A percentile compares a stretch with the other conserved stretches of the same genome.
Evolutionary conservation across 1,284 basidiomycete species (phyloP).

Genomic region (Tremellales sp.): DNA sequence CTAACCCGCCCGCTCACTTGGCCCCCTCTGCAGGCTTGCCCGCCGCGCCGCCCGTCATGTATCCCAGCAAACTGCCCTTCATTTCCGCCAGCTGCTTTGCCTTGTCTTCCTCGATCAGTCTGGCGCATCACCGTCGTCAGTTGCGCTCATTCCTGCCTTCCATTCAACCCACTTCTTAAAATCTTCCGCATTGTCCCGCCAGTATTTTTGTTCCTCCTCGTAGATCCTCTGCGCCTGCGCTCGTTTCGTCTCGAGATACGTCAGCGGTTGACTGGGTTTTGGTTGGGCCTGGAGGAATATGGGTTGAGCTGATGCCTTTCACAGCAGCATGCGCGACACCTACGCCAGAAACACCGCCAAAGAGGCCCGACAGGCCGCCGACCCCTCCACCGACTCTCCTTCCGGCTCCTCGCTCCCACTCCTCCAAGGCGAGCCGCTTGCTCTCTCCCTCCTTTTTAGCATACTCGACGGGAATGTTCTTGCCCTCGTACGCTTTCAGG

Average conservation of each 20-base stretch:
- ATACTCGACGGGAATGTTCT: constrained; percentile 85
- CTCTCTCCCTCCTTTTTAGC: constrained; percentile 78
- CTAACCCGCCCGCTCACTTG: neutral
- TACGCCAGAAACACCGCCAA: constrained; percentile 54
- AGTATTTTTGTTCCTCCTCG: constrained; percentile 81
- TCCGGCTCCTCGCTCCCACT: constrained; percentile 76
- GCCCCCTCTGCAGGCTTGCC: neutral
- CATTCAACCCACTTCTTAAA: constrained; percentile 59
- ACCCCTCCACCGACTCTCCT: constrained; percentile 29
- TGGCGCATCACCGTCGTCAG: constrained; percentile 14
- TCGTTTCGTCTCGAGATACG: constrained; percentile 87
- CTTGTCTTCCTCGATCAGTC: constrained; percentile 63
- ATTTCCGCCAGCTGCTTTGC: constrained; percentile 64
- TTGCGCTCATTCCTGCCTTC: neutral
- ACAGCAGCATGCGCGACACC: constrained; percentile 24
- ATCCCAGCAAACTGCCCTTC: constrained; percentile 53
- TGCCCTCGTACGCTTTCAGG: constrained; percentile 75
- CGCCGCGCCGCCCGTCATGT: constrained; percentile 40
- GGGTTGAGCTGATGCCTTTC: neutral
- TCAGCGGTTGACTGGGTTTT: constrained; percentile 57
- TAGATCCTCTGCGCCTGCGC: constrained; percentile 80
- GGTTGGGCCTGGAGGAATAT: constrained; percentile 17
- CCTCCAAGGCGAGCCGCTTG: constrained; percentile 70
- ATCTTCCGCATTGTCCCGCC: constrained; percentile 72
- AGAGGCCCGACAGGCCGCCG: constrained; percentile 56